A percentile compares a stretch with the other conserved stretches of the same genome.
Evolutionary conservation across 1,284 basidiomycete species (phyloP).

Genomic region (Papiliotrema terrestris): DNA sequence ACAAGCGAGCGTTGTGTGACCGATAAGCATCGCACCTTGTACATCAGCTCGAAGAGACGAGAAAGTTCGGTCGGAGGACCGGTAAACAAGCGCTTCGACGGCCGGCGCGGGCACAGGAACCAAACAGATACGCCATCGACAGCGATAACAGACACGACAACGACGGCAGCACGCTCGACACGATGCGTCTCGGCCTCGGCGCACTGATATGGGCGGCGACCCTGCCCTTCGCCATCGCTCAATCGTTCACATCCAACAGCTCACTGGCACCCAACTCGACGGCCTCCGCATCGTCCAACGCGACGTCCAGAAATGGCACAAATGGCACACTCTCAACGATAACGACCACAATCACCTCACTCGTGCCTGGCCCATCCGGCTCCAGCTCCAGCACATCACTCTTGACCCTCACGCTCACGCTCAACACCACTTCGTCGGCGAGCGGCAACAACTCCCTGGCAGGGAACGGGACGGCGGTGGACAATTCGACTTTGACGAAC

Average conservation of each 20-base stretch:
- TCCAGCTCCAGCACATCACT: constrained; percentile 24
- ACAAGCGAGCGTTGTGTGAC: too few relatives aligned
- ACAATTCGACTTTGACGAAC: constrained; percentile 21
- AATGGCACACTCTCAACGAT: constrained; percentile 12
- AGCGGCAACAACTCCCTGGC: constrained; percentile 12
- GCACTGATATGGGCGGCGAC: background rate
- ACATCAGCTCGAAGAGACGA: too few relatives aligned
- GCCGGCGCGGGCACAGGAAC: too few relatives aligned
- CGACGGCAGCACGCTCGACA: background rate
- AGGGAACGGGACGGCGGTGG: background rate
- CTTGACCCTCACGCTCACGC: constrained; percentile 35
- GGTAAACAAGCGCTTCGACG: too few relatives aligned
- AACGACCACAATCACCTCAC: constrained; percentile 38
- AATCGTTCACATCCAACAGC: background rate
- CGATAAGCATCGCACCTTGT: too few relatives aligned
- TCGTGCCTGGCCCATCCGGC: constrained; percentile 24
- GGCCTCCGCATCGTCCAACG: constrained; percentile 1
- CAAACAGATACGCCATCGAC: too few relatives aligned
- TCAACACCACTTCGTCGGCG: constrained; percentile 24
- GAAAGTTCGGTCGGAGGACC: too few relatives aligned
- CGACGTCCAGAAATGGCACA: constrained; percentile 4
- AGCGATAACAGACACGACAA: background rate
- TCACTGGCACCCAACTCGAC: background rate
- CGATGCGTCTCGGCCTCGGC: constrained; percentile 5
- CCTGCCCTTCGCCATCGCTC: background rate